Percentiles rank a stretch among this genome's conserved stretches.
These are phyloP conservation scores for Cladophialophora bantiana DNA, from an alignment of 2,329 filamentous ascomycete genomes.

Conservation along the genomic window DNA sequence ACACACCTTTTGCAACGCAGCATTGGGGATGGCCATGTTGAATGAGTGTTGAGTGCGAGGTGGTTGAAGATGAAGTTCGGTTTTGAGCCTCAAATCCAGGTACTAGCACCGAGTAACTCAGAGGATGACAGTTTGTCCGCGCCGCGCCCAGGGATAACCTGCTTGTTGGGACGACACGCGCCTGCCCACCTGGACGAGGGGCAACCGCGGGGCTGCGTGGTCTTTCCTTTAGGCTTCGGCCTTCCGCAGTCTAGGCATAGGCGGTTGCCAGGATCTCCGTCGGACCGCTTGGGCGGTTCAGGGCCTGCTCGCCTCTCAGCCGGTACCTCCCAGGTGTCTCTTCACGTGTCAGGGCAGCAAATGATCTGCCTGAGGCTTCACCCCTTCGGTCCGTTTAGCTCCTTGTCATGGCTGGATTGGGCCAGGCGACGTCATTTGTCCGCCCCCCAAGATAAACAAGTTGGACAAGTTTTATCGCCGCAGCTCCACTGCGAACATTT, in stretches of 20 bases:
- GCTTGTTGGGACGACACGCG: background rate
- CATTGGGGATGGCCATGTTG: slow-evolving; percentile 90
- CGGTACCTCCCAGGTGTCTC: background rate
- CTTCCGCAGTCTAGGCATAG: background rate
- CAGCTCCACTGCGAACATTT: slow-evolving; percentile 1
- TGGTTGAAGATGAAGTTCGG: slow-evolving; percentile 2
- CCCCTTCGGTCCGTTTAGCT: background rate
- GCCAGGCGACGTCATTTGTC: slow-evolving; percentile 14
- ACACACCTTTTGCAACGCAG: slow-evolving; percentile 87
- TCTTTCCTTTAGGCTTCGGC: background rate
- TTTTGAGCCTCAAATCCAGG: slow-evolving; percentile 17
- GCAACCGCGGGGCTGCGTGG: background rate
- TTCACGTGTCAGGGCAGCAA: slow-evolving; percentile 18
- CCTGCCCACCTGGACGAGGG: background rate
- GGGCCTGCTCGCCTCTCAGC: background rate
- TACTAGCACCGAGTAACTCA: background rate
- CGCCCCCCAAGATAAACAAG: background rate
- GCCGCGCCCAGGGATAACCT: background rate
- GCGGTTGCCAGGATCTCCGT: background rate
- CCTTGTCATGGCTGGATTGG: background rate
- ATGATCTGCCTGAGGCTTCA: slow-evolving; percentile 13
- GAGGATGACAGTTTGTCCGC: slow-evolving; percentile 7
- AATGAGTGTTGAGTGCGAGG: background rate
- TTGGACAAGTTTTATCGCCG: slow-evolving; percentile 8
- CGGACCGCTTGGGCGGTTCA: background rate